phyloP scores from a whole-genome alignment of 2,329 filamentous ascomycete genomes.

The Cercospora berteroae region DNA sequence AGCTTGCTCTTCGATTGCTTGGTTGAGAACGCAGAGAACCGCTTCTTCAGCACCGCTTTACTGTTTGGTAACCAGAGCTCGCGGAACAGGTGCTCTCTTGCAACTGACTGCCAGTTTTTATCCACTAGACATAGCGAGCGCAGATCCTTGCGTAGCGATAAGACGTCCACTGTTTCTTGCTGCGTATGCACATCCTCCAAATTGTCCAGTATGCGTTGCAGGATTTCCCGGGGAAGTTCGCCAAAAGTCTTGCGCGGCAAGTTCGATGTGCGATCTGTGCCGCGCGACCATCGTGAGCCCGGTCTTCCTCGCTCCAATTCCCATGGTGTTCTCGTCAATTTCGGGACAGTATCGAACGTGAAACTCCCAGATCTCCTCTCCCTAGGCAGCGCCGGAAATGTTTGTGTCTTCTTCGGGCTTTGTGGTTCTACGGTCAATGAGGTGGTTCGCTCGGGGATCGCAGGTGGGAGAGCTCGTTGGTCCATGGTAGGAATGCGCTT shows the following conservation, averaged over 20 bases:
- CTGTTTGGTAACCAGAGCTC: constrained; percentile 32
- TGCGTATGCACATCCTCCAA: constrained; percentile 47
- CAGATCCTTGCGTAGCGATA: constrained; percentile 56
- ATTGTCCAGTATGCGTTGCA: constrained; percentile 54
- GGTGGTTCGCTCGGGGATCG: constrained; percentile 23
- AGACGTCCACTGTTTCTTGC: constrained; percentile 45
- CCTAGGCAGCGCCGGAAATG: constrained; percentile 20
- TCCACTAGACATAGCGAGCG: constrained; percentile 54
- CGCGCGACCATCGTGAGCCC: constrained; percentile 21
- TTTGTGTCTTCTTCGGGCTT: constrained; percentile 17
- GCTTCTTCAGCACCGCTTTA: constrained; percentile 46
- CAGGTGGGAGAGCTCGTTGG: constrained; percentile 14
- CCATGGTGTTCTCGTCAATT: constrained; percentile 41
- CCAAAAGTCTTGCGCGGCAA: constrained; percentile 43
- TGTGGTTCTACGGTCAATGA: constrained; percentile 9
- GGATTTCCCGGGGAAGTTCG: constrained; percentile 53
- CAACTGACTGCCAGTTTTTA: constrained; percentile 56
- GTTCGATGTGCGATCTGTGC: constrained; percentile 14
- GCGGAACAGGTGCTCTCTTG: constrained; percentile 51
- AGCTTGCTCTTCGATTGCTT: constrained; percentile 48
- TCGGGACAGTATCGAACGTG: constrained; percentile 15
- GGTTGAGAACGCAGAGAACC: constrained; percentile 26
- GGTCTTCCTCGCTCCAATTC: constrained; percentile 36
- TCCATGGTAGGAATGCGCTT: constrained; percentile 11
- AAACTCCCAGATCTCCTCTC: constrained; percentile 17